Evolutionary conservation across 441 rosid genomes (phyloP), one percentile per base, ranked within the genome.

Genomic region (Kokia cookei): DNA sequence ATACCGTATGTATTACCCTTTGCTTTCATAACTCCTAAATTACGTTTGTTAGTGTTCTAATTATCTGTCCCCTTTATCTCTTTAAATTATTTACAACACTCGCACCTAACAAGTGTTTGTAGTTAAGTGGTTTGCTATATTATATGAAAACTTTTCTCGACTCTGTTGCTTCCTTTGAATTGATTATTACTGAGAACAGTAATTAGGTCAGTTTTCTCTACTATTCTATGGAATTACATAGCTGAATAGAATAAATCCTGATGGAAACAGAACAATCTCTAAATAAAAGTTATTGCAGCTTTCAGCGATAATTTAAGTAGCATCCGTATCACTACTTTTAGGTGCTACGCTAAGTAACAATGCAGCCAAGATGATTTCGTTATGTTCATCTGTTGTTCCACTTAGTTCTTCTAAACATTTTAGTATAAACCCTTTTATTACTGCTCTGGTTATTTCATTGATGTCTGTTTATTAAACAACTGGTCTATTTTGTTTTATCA

Each of bases 1-100:
- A n/a, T 51, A 63, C 13, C 35, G 54, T 50, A 83, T 60, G 63
- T 5, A 62, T n/a, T 35, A 62, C 47, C 60, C 37, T 62, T 22
- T 65, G 59, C 55, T 22, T 57, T 60, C 3, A 45, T 74, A 5
- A 24, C 32, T 14, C 47, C 24, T 35, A 35, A 62, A 9, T 35
- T 8, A 35, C 47, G 9, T 62, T 62, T 62, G 17, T 47, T 53
- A 42, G 2, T 19, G 29, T 8, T 32, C 47, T 14, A 17, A 12
- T 57, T 54, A 40, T 19, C 74, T 71, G 9, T 13, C 26, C 29
- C 48, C 3, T 69, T 15, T 32, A 2, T 69, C 19, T 53, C 73
- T 35, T 17, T 69, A 32, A 11, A 32, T 47, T 48, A 26, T 24
- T 14, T 19, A 22, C 19, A 26, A 45, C 55, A 45, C 27, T 45